Evolutionary conservation across 768 basidiomycete species (phyloP).

Genomic region (Lyophyllum atratum): DNA sequence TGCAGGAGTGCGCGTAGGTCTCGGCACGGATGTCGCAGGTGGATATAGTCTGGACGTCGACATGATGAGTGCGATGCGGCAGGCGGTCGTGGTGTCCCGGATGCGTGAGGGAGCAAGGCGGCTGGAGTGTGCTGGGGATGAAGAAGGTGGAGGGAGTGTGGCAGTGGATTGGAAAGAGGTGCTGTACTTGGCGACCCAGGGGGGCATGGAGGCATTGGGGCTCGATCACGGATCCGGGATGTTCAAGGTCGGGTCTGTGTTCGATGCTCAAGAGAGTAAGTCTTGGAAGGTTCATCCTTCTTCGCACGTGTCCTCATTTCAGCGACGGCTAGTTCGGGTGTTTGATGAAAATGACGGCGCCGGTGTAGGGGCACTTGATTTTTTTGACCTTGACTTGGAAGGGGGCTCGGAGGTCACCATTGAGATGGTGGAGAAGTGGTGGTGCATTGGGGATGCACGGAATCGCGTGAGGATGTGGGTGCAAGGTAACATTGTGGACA

Average conservation of each 20-base stretch:
- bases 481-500: conserved; percentile 47
- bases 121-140: conserved; percentile 14
- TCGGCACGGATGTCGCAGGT: conserved; percentile 86
- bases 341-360: conserved; percentile 38
- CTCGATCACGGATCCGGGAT: conserved; percentile 47
- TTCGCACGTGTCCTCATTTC: conserved; percentile 2
- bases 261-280: conserved; percentile 79
- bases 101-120: conserved; percentile 59
- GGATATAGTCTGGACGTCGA: conserved; percentile 83
- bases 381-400: conserved; percentile 50
- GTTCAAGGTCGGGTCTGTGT: conserved; percentile 62
- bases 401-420: conserved; percentile 24
- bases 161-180: conserved; percentile 82
- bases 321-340: conserved; percentile 51
- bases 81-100: conserved; percentile 70
- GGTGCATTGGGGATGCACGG: conserved; percentile 74
- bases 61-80: conserved; percentile 80
- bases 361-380: conserved; percentile 70
- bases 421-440: conserved; percentile 86
- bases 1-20: conserved; percentile 65
- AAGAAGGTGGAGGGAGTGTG: conserved; percentile 27
- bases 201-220: conserved; percentile 73
- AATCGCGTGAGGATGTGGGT: conserved; percentile 78
- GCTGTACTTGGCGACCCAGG: conserved; percentile 78
- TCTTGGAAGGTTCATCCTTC: conserved; percentile 2